phyloP scores from a whole-genome alignment of 2,329 filamentous ascomycete genomes.

The Herpomyces periplanetae region DNA sequence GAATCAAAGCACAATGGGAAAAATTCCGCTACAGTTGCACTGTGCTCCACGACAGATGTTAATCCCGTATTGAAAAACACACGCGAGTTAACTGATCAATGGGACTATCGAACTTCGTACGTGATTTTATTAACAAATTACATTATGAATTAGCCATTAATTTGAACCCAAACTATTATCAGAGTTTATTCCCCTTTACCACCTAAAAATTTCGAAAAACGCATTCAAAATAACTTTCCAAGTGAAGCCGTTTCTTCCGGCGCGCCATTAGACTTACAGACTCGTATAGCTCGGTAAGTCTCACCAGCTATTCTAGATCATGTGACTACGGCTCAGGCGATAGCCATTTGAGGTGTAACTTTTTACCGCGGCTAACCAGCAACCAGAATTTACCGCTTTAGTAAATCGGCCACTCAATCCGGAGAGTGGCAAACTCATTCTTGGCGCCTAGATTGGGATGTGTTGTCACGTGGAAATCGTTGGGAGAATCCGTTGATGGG shows the following conservation, averaged over 20 bases:
- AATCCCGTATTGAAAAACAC: too few relatives aligned
- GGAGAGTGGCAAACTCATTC: slow-evolving; percentile 43
- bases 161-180: too few relatives aligned
- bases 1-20: too few relatives aligned
- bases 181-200: slow-evolving; percentile 73
- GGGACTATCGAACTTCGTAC: too few relatives aligned
- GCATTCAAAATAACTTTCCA: slow-evolving; percentile 30
- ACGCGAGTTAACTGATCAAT: too few relatives aligned
- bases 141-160: too few relatives aligned
- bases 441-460: slow-evolving; percentile 98
- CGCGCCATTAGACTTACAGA: slow-evolving; percentile 70
- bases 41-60: too few relatives aligned
- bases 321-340: background rate
- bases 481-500: slow-evolving; percentile 98
- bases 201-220: slow-evolving; percentile 58
- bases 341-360: slow-evolving; percentile 1
- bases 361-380: slow-evolving; percentile 3
- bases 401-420: slow-evolving; percentile 87
- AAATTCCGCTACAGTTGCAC: too few relatives aligned
- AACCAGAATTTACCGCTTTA: slow-evolving; percentile 46
- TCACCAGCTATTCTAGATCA: slow-evolving; percentile 3
- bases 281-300: slow-evolving; percentile 51
- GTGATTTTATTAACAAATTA: too few relatives aligned
- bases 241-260: slow-evolving; percentile 62
- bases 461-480: slow-evolving; percentile 55